Conservation (phyloP, 2,329 filamentous ascomycete genomes). For the Fusarium foetens region DNA sequence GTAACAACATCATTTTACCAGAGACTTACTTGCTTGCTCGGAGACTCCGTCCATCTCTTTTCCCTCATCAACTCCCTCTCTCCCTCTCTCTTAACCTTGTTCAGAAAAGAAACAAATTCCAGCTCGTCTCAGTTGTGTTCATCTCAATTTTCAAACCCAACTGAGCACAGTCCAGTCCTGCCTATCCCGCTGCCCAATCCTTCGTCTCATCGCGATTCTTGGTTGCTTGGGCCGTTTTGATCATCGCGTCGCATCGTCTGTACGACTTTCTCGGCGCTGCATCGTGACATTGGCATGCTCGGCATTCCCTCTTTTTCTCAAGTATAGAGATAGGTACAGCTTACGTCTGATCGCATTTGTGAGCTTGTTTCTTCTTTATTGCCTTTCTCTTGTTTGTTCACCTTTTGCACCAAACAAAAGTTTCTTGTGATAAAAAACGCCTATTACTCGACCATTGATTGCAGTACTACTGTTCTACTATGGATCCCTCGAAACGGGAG, state of each 20-base stretch:
- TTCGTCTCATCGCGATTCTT: conserved; percentile 11
- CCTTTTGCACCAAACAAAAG: conserved; percentile 16
- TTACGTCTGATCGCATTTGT: conserved; percentile 13
- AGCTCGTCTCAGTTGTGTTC: conserved; percentile 10
- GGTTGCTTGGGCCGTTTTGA: conserved; percentile 24
- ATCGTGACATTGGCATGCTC: conserved; percentile 44
- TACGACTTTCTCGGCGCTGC: conserved; percentile 28
- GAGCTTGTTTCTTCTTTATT: conserved; percentile 1
- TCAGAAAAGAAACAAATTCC: conserved; percentile 15
- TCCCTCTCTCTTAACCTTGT: neutral
- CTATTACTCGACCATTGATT: conserved; percentile 12
- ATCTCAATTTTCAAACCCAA: conserved; percentile 25
- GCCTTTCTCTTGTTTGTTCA: conserved; percentile 8
- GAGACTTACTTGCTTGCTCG: neutral
- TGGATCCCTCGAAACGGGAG: conserved; percentile 56
- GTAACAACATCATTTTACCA: conserved; percentile 21
- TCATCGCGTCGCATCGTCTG: conserved; percentile 28
- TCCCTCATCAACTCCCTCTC: neutral
- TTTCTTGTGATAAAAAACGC: conserved; percentile 10
- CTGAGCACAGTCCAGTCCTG: conserved; percentile 6
- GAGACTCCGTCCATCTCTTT: conserved; percentile 24
- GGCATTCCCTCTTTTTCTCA: conserved; percentile 41
- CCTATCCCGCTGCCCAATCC: conserved; percentile 10
- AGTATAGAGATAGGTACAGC: conserved; percentile 20
- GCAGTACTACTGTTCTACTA: conserved; percentile 43